Evolutionary conservation across 192 early-diverging fungal species (phyloP).

Genomic region (Allomyces macrogynus): DNA sequence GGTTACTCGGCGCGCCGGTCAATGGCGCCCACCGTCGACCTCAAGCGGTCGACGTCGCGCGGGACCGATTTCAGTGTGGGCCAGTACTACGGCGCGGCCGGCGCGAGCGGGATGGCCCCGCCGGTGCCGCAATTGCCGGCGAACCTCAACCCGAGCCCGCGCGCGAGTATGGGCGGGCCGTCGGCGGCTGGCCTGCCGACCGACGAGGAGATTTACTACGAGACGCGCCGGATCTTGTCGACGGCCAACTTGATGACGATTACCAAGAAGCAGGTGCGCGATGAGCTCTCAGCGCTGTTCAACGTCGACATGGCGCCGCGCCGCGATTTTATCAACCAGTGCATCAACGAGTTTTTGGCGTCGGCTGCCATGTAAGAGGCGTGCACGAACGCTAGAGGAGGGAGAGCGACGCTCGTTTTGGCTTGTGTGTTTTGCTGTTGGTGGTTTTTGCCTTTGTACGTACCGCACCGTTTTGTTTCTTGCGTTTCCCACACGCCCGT

Average conservation of each 20-base stretch:
- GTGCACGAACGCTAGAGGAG: no score
- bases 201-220: constrained; percentile 43
- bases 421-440: no score
- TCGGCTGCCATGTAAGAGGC: no score
- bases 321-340: constrained; percentile 73
- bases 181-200: constrained; percentile 13
- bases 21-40: not conserved
- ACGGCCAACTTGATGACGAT: constrained; percentile 92
- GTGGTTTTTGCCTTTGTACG: no score
- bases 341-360: constrained; percentile 22
- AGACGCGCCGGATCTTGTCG: constrained; percentile 57
- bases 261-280: constrained; percentile 93
- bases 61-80: not conserved
- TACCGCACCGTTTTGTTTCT: no score
- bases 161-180: not conserved
- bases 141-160: no score
- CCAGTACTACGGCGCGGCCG: not conserved
- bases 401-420: no score
- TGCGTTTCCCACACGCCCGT: no score
- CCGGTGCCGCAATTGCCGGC: not conserved
- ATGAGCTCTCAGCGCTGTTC: constrained; percentile 59
- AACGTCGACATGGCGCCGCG: constrained; percentile 64
- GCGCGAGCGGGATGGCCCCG: not conserved
- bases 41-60: not conserved
- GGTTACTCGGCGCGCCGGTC: not conserved